Conservation (phyloP, 2,329 filamentous ascomycete species). For the Didymella keratinophila region DNA sequence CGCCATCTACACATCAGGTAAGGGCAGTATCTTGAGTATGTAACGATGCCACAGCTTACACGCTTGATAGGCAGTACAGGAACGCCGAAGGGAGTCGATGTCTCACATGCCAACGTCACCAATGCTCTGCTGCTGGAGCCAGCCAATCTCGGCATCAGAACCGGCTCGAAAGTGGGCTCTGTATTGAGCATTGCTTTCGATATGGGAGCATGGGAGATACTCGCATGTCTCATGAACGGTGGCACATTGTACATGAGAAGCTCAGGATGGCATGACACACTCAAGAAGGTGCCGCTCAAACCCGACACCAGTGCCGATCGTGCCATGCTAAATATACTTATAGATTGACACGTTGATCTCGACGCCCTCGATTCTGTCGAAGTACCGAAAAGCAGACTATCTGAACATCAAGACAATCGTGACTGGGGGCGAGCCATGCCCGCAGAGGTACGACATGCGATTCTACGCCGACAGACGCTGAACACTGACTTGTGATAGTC, state of each 20-base stretch:
- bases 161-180: constrained; percentile 63
- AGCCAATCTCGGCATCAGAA: constrained; percentile 59
- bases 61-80: constrained; percentile 58
- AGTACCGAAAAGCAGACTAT: constrained; percentile 57
- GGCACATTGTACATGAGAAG: constrained; percentile 64
- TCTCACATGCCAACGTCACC: constrained; percentile 63
- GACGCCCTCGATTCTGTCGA: constrained; percentile 63
- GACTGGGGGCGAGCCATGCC: constrained; percentile 64
- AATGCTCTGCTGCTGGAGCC: constrained; percentile 63
- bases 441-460: constrained; percentile 48
- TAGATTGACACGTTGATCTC: constrained; percentile 63
- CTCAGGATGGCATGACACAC: constrained; percentile 58
- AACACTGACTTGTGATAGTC: constrained; percentile 32
- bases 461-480: too few species aligned
- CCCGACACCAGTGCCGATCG: neutral
- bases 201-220: constrained; percentile 70
- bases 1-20: constrained; percentile 62
- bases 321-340: constrained; percentile 12
- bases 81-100: constrained; percentile 66
- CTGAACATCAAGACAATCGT: constrained; percentile 62
- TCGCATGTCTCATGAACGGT: constrained; percentile 65
- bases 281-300: constrained; percentile 53
- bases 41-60: constrained; percentile 8
- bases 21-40: neutral
- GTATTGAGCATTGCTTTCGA: constrained; percentile 67